phyloP scores from a whole-genome alignment of 352 stramenopile species.

The Globisporangium solare region DNA sequence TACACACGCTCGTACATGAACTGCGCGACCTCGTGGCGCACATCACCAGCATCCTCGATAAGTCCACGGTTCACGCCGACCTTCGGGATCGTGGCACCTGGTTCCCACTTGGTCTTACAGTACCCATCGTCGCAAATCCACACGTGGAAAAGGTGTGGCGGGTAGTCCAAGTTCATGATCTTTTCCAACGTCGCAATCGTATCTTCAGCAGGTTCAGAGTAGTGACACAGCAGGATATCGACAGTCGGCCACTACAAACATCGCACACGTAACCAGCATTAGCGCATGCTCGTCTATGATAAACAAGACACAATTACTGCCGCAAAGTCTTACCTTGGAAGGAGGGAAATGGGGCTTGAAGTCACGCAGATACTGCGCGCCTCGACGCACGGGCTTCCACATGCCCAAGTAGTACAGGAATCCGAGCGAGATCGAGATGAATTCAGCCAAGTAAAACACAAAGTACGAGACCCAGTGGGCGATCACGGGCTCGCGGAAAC shows the following conservation, averaged over 20 bases:
- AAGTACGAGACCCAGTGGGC: constrained; percentile 71
- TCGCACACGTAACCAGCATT: not conserved
- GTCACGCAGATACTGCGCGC: constrained; percentile 57
- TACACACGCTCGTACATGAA: constrained; percentile 77
- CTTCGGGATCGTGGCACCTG: constrained; percentile 39
- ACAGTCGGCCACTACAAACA: constrained; percentile 54
- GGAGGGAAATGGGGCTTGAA: constrained; percentile 68
- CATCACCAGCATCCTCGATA: constrained; percentile 69
- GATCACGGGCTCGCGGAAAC: constrained; percentile 54
- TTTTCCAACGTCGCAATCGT: constrained; percentile 72
- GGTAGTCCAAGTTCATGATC: constrained; percentile 75
- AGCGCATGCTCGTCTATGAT: not conserved
- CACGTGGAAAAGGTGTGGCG: constrained; percentile 60
- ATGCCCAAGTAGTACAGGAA: constrained; percentile 76
- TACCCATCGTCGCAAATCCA: constrained; percentile 79
- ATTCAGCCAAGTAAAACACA: constrained; percentile 65
- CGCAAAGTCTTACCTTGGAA: constrained; percentile 22
- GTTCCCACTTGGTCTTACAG: constrained; percentile 64
- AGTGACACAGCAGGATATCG: constrained; percentile 75
- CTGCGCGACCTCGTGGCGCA: constrained; percentile 64
- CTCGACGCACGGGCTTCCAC: constrained; percentile 73
- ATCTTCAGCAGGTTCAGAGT: constrained; percentile 69
- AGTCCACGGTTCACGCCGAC: constrained; percentile 60
- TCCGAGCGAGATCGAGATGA: constrained; percentile 66
- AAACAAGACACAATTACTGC: not conserved